A percentile compares a stretch with the other conserved stretches of the same genome.
Evolutionary conservation across 164 flowering plant genomes (phyloP).

Genomic region (Vitis vinifera): DNA sequence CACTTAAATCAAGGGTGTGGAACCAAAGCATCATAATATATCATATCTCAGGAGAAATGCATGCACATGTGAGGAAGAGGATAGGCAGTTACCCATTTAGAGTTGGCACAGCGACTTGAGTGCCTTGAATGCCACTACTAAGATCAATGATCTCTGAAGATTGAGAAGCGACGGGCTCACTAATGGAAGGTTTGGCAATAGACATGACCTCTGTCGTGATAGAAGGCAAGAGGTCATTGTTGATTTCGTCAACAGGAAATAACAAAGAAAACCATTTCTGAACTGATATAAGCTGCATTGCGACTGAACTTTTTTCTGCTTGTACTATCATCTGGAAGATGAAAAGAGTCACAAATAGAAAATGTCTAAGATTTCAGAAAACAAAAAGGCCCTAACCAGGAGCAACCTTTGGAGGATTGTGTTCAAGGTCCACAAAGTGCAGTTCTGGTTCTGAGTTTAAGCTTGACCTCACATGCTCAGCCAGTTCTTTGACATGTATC

Average conservation of each 20-base stretch:
- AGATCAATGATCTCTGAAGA: slow-evolving; percentile 64
- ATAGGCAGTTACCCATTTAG: slow-evolving; percentile 74
- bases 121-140: slow-evolving; percentile 63
- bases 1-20: no score
- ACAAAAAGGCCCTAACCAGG: not conserved
- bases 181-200: slow-evolving; percentile 17
- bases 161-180: slow-evolving; percentile 28
- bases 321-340: slow-evolving; percentile 56
- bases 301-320: slow-evolving; percentile 35
- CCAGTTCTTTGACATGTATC: slow-evolving; percentile 58
- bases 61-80: not conserved
- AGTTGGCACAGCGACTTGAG: slow-evolving; percentile 73
- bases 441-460: slow-evolving; percentile 38
- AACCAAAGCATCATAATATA: no score
- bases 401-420: slow-evolving; percentile 85
- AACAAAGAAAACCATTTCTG: slow-evolving; percentile 51
- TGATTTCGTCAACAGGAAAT: slow-evolving; percentile 38
- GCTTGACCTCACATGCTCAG: slow-evolving; percentile 58
- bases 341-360: not conserved
- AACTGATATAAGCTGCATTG: slow-evolving; percentile 48
- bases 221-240: slow-evolving; percentile 18
- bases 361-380: not conserved
- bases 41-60: not conserved
- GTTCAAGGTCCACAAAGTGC: slow-evolving; percentile 74
- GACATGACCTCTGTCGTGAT: slow-evolving; percentile 12